Conservation (phyloP, 306 rosid species). For the Astragalus glycyphyllos region DNA sequence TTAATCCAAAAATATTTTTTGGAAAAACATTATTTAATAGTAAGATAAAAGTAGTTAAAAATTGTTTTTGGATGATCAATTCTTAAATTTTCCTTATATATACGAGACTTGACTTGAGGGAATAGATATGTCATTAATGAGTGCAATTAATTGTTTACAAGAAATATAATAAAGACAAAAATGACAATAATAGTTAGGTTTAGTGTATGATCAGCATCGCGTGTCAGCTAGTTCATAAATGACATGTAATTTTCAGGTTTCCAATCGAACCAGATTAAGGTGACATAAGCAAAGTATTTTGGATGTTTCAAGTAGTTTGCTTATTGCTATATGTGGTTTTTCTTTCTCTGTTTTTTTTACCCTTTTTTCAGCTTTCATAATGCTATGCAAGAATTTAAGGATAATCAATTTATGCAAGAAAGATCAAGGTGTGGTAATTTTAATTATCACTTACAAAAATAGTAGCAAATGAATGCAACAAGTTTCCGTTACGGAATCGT, state of each 20-base stretch:
- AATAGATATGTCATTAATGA: not conserved
- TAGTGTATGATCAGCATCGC: constrained; percentile 33
- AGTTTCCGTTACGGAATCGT: constrained; percentile 1
- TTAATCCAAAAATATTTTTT: too few species aligned
- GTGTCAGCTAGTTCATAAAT: constrained; percentile 46
- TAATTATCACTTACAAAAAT: not conserved
- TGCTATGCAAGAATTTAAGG: constrained; percentile 15
- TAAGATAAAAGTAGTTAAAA: too few species aligned
- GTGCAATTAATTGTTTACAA: constrained; percentile 10
- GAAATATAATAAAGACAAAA: not conserved
- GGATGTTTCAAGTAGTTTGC: constrained; percentile 20
- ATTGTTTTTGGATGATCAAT: too few species aligned
- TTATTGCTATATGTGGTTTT: not conserved
- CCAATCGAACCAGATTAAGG: constrained; percentile 33
- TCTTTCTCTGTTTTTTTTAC: not conserved
- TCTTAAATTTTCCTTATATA: too few species aligned
- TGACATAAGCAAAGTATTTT: constrained; percentile 4
- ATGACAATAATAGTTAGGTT: constrained; percentile 36
- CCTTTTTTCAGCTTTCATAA: not conserved
- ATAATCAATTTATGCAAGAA: too few species aligned
- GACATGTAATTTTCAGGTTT: constrained; percentile 35
- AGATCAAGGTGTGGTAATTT: not conserved
- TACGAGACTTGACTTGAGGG: too few species aligned
- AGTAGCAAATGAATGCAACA: not conserved
- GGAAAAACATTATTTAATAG: too few species aligned